Evolutionary conservation across 1,139 yeast genomes (phyloP).

Genomic region (Kodamaea plutei): DNA sequence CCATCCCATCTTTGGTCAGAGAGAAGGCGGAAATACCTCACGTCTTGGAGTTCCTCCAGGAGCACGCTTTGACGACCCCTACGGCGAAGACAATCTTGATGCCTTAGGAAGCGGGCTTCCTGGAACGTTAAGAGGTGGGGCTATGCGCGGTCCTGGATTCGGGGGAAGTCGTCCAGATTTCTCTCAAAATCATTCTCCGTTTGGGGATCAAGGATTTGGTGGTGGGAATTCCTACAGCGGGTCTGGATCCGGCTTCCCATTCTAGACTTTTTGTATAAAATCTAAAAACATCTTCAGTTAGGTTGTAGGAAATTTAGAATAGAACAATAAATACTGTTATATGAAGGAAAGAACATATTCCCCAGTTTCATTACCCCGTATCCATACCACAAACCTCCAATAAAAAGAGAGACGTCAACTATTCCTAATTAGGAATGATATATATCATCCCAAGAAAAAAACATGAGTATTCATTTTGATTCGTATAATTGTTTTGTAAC

Average conservation of each 20-base stretch:
- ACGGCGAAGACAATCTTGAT: slow-evolving; percentile 40
- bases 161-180: slow-evolving; percentile 9
- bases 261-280: not conserved
- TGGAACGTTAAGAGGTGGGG: slow-evolving; percentile 29
- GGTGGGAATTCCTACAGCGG: too few relatives aligned
- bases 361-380: too few relatives aligned
- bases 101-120: slow-evolving; percentile 49
- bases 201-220: slow-evolving; percentile 1
- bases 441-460: too few relatives aligned
- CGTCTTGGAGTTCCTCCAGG: slow-evolving; percentile 44
- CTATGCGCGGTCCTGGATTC: slow-evolving; percentile 10
- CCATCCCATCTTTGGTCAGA: slow-evolving; percentile 46
- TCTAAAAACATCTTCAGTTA: too few relatives aligned
- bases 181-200: not conserved
- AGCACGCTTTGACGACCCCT: slow-evolving; percentile 55
- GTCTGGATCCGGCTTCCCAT: slow-evolving; percentile 1
- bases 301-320: too few relatives aligned
- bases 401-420: too few relatives aligned
- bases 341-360: too few relatives aligned
- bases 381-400: too few relatives aligned
- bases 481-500: too few relatives aligned
- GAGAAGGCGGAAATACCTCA: slow-evolving; percentile 20
- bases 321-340: too few relatives aligned
- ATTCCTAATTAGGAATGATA: too few relatives aligned
- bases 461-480: too few relatives aligned